Percentiles rank a stretch among this genome's conserved stretches.
Evolutionary conservation across 768 basidiomycete genomes (phyloP).

Genomic region (Pleurotus salmoneostramineus): DNA sequence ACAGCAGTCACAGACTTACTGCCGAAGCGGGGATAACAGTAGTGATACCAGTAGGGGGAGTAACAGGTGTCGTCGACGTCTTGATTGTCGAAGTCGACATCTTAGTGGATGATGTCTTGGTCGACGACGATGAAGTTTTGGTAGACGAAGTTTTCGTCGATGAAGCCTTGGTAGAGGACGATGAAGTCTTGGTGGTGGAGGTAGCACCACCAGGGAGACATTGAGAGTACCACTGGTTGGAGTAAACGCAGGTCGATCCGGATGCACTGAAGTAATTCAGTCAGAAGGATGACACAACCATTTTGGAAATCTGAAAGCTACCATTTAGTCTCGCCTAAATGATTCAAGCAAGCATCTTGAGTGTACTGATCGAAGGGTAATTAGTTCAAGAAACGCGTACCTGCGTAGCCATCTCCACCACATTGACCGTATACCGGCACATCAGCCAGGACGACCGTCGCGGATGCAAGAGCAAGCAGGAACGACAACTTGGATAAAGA

Average conservation of each 20-base stretch:
- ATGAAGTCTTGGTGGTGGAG: neutral
- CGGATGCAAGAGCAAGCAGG: slow-evolving; percentile 4
- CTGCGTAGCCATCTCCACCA: slow-evolving; percentile 17
- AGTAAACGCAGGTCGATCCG: slow-evolving; percentile 13
- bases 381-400: slow-evolving; percentile 5
- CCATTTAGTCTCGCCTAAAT: slow-evolving; percentile 16
- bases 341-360: neutral
- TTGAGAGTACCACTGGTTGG: neutral
- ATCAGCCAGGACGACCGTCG: slow-evolving; percentile 8
- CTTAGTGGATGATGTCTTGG: neutral
- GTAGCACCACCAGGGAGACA: neutral
- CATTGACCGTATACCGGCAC: slow-evolving; percentile 21
- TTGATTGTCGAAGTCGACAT: neutral
- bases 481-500: neutral
- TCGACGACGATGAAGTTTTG: neutral
- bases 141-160: too few relatives aligned
- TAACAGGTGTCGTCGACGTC: neutral
- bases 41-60: neutral
- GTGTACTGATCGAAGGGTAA: neutral
- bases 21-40: neutral
- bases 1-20: neutral
- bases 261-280: slow-evolving; percentile 9
- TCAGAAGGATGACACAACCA: neutral
- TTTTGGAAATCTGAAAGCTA: neutral
- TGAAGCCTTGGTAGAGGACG: too few relatives aligned